Conservation (phyloP, 768 basidiomycete genomes). For the Tricholoma saponaceum region DNA sequence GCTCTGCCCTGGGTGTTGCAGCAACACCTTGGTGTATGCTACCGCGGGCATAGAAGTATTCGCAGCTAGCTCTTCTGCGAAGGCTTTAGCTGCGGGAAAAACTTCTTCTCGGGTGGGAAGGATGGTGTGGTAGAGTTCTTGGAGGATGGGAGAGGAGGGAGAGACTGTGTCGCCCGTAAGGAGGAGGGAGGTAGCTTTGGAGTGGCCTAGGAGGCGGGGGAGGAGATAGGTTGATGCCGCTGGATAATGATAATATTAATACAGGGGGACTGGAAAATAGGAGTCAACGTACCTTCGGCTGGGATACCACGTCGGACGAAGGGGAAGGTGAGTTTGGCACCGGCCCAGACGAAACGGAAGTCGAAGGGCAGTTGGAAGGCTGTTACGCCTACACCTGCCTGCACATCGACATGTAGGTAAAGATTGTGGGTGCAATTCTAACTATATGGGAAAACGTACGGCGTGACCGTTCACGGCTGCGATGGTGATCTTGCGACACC, state of each 20-base stretch:
- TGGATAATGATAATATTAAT: conserved; percentile 4
- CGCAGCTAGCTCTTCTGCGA: conserved; percentile 47
- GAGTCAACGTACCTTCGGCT: conserved; percentile 37
- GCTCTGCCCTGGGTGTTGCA: conserved; percentile 46
- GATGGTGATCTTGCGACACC: conserved; percentile 52
- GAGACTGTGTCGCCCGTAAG: conserved; percentile 41
- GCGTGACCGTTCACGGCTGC: conserved; percentile 49
- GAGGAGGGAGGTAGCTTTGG: conserved; percentile 47
- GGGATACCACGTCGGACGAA: conserved; percentile 41
- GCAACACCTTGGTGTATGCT: conserved; percentile 47
- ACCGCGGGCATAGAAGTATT: conserved; percentile 49
- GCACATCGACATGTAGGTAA: not conserved
- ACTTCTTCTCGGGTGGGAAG: conserved; percentile 48
- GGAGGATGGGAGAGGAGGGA: conserved; percentile 40
- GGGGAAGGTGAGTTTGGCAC: conserved; percentile 40
- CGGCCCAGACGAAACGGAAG: conserved; percentile 43
- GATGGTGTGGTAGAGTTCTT: conserved; percentile 42
- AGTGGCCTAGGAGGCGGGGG: conserved; percentile 50
- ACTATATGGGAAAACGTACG: conserved; percentile 19
- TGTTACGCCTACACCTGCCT: conserved; percentile 41
- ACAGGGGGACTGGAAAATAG: not conserved
- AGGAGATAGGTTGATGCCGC: conserved; percentile 45
- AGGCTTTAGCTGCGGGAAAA: conserved; percentile 45
- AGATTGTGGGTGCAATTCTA: not conserved
- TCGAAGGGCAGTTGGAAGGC: conserved; percentile 43